Base-by-base conservation (phyloP, 129 eudicot species). In the carrot (Daucus carota) region DNA sequence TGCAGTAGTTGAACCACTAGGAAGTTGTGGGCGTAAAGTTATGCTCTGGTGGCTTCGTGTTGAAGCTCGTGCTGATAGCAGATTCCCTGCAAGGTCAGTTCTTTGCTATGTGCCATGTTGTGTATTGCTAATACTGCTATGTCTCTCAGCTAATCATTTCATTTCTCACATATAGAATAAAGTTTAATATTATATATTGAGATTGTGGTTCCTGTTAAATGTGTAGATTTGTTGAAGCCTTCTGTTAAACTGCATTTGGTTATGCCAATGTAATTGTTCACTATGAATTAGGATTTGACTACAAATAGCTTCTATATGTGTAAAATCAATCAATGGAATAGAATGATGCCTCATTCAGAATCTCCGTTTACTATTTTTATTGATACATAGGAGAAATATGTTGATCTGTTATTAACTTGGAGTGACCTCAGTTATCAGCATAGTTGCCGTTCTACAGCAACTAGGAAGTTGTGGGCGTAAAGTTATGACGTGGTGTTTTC, bases 41-140 rank as follows among this genome's bases (percentile, higher is more conserved):
- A 75, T 93, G 97, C 75, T 91, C n/a, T 93, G 98, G 98, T 93
- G 98, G 98, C 90, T 93, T 44, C 96, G 98, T 46, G 96, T 86
- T 76, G 98, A 93, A 87, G 98, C 98, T 38, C 89, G 97, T 66
- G 82, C 90, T 11, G 98, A 93, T 75, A 89, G 98, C 87, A 93
- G 89, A 81, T 93, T 93, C 60, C 98, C 98, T 70, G 50, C 96
- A 67, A 82, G 98, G 98, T 93, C 76, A 85, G 94, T 84, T 63
- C 13, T 74, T 57, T 52, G 22, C 47, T 47, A 0, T 33, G 34
- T 73, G 34, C 22, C 22, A 3, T 48, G 4, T 73, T 73, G 29
- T 31, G 18, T 48, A 29, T 28, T 46, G 66, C 1, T 52, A 36
- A 14, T 74, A 28, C 32, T 12, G 69, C 14, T 71, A 12, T 28